These are phyloP conservation scores for Prunus salicina DNA, from an alignment of 306 rosid genomes.

Conservation along the genomic window DNA sequence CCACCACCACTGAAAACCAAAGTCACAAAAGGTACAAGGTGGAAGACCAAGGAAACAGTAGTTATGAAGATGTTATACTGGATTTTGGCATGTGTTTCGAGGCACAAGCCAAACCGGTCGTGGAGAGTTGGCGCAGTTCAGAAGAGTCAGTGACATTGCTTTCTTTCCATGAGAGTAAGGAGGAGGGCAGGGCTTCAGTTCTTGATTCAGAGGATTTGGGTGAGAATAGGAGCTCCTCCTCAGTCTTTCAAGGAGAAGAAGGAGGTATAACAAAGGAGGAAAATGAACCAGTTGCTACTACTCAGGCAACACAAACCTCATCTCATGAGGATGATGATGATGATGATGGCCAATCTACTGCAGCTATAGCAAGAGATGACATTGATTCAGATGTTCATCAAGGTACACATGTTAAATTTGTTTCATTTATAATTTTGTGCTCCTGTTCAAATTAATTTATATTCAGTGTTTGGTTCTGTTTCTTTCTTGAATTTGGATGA, in stretches of 20 bases:
- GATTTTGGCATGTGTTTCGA: conserved; percentile 55
- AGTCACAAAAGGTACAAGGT: conserved; percentile 31
- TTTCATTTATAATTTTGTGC: neutral
- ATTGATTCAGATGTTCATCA: conserved; percentile 39
- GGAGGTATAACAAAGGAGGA: conserved; percentile 22
- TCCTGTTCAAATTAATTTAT: neutral
- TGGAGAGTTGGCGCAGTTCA: conserved; percentile 68
- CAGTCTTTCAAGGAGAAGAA: conserved; percentile 23
- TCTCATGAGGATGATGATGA: conserved; percentile 14
- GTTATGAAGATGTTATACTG: conserved; percentile 63
- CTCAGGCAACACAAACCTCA: conserved; percentile 37
- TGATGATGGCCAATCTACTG: conserved; percentile 21
- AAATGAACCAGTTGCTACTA: conserved; percentile 20
- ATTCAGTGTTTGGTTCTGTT: neutral
- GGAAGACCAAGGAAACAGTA: conserved; percentile 35
- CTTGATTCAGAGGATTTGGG: conserved; percentile 29
- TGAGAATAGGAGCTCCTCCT: conserved; percentile 21
- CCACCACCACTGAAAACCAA: conserved; percentile 25
- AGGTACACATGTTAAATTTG: conserved; percentile 35
- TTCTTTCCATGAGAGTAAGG: conserved; percentile 28
- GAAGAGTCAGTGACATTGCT: conserved; percentile 35
- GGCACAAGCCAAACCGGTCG: conserved; percentile 45
- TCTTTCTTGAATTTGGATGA: neutral
- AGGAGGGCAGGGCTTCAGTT: conserved; percentile 14
- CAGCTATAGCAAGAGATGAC: conserved; percentile 31